These are phyloP conservation scores for Populus alba DNA, from an alignment of 345 rosid species.

Conservation along the genomic window DNA sequence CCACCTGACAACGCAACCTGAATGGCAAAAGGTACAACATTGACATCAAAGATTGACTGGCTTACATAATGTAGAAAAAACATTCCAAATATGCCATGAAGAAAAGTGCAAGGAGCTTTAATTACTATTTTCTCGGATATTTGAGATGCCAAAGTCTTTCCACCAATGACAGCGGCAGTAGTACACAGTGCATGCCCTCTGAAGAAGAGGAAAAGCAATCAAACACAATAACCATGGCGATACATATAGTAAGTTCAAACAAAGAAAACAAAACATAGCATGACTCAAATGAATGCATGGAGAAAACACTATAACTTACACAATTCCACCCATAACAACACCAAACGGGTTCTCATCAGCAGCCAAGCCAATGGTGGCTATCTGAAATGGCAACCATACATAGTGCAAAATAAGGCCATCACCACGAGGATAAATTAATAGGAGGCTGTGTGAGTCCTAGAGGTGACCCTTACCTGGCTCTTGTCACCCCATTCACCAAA, in stretches of 20 bases:
- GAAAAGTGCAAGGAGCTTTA: background rate
- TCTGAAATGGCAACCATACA: constrained; percentile 42
- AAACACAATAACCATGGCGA: constrained; percentile 4
- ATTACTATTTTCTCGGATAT: constrained; percentile 84
- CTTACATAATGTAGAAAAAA: background rate
- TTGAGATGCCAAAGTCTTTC: constrained; percentile 94
- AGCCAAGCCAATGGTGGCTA: constrained; percentile 93
- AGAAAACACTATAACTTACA: constrained; percentile 43
- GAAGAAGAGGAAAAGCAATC: constrained; percentile 15
- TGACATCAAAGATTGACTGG: background rate
- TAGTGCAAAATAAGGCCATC: constrained; percentile 5
- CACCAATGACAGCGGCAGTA: constrained; percentile 88
- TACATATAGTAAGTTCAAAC: background rate
- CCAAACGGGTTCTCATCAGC: constrained; percentile 93
- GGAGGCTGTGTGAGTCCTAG: background rate
- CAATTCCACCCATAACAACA: constrained; percentile 79
- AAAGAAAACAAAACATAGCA: background rate
- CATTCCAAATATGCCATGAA: background rate
- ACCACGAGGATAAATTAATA: background rate
- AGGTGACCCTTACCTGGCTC: constrained; percentile 63
- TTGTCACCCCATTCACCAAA: constrained; percentile 99
- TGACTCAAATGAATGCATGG: background rate
- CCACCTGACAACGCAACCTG: constrained; percentile 93
- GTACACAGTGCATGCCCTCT: constrained; percentile 94
- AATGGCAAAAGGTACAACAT: constrained; percentile 15